Percentiles rank a stretch among this genome's conserved stretches.
Evolutionary conservation across 2,329 filamentous ascomycete genomes (phyloP).

Genomic region (Nemania sp.): DNA sequence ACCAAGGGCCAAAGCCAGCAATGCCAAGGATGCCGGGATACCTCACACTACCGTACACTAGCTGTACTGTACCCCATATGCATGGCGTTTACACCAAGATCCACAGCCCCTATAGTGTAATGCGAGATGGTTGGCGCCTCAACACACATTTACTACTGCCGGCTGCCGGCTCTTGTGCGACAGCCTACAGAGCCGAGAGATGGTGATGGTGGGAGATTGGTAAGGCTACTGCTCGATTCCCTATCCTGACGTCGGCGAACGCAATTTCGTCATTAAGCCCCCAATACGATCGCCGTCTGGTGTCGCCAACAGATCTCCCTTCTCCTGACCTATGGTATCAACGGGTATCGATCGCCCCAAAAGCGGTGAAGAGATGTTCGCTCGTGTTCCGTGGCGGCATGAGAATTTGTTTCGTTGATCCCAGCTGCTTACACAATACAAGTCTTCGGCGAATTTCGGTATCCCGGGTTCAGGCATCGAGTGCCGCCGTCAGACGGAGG

Average conservation of each 20-base stretch:
- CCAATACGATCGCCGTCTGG: slow-evolving; percentile 14
- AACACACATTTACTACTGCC: slow-evolving; percentile 19
- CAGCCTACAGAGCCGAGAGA: slow-evolving; percentile 5
- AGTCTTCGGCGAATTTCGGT: slow-evolving; percentile 1
- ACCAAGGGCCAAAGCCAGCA: not conserved
- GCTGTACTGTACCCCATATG: slow-evolving; percentile 16
- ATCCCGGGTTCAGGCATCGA: not conserved
- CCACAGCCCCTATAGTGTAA: slow-evolving; percentile 15
- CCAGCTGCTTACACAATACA: slow-evolving; percentile 14
- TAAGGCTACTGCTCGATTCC: slow-evolving; percentile 8
- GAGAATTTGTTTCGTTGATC: not conserved
- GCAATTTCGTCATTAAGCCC: slow-evolving; percentile 7
- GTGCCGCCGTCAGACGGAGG: slow-evolving; percentile 11
- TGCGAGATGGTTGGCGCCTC: slow-evolving; percentile 23
- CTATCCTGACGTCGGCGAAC: not conserved
- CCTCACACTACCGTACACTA: slow-evolving; percentile 7
- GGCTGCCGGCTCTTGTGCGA: slow-evolving; percentile 20
- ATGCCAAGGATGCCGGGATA: slow-evolving; percentile 13
- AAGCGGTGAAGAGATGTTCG: slow-evolving; percentile 15
- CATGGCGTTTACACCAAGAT: slow-evolving; percentile 25
- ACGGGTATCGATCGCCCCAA: slow-evolving; percentile 3
- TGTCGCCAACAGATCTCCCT: not conserved
- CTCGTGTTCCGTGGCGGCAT: not conserved
- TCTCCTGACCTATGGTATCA: not conserved
- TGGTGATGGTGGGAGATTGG: not conserved